Conservation (phyloP, 345 rosid genomes). For the Mallotus nudiflorus region DNA sequence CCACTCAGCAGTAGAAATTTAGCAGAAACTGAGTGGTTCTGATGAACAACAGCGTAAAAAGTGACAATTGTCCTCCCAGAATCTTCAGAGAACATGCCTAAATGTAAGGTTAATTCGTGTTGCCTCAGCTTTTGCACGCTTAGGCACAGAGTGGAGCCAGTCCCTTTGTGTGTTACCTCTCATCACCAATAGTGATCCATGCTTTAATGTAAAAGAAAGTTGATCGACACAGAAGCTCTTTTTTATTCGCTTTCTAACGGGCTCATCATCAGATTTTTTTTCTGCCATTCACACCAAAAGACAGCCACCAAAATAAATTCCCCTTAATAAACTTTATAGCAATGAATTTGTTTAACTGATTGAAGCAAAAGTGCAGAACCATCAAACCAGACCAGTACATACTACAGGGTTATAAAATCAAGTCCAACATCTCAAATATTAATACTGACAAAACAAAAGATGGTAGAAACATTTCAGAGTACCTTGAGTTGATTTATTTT, state of each 20-base stretch:
- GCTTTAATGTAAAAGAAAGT: slow-evolving; percentile 59
- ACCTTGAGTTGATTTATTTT: slow-evolving; percentile 49
- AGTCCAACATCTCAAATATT: background rate
- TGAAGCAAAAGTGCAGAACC: background rate
- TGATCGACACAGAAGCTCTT: slow-evolving; percentile 42
- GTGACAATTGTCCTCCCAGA: background rate
- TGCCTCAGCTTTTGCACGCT: slow-evolving; percentile 62
- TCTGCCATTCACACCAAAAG: background rate
- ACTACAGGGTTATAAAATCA: background rate
- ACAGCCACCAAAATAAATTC: background rate
- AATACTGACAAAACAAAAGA: slow-evolving; percentile 7
- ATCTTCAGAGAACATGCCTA: slow-evolving; percentile 43
- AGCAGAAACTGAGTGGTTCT: background rate
- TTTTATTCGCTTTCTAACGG: slow-evolving; percentile 53
- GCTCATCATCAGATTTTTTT: slow-evolving; percentile 42
- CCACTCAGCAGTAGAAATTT: background rate
- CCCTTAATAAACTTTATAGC: background rate
- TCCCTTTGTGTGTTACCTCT: slow-evolving; percentile 84
- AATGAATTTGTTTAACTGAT: background rate
- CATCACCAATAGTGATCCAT: slow-evolving; percentile 85
- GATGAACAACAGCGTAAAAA: background rate
- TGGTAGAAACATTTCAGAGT: background rate
- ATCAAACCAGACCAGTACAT: background rate
- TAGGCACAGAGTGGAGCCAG: slow-evolving; percentile 90
- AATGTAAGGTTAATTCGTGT: slow-evolving; percentile 81